Base-by-base conservation (phyloP, 108 stramenopile genomes). In the Schizochytrium sp. region DNA sequence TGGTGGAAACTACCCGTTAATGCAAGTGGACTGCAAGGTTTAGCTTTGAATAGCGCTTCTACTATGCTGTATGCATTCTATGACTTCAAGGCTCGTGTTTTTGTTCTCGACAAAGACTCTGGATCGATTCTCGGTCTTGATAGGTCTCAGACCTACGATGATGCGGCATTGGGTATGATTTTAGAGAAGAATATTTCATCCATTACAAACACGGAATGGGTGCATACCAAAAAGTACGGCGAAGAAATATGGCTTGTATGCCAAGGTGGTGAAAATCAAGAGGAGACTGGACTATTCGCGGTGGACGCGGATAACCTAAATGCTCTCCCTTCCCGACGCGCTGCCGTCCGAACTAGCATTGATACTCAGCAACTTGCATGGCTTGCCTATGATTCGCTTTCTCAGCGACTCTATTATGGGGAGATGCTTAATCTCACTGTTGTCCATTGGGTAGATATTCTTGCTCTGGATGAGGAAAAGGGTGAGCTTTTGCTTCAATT, bases 361-460 rank as follows among this genome's bases (percentile, higher is more conserved):
- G 64, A 28, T 28, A 28, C 28, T 28, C 28, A 28, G 28, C 28
- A 44, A 7, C 44, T 38, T 38, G 64, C 40, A 2, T 69, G 64
- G 64, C 10, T 69, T 0, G 44, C 64, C 19, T 69, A 13, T 15
- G 42, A 69, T 3, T 44, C 64, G 3, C 42, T 38, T 13, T 44
- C 64, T 44, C 7, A 69, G 12, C 64, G 64, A 0, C 64, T 69
- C 8, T 69, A 69, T 44, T 69, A 69, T 69, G 64, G 64, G 12
- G 10, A 7, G 42, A 44, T 69, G 40, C 44, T 7, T 7, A 15
- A 69, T 3, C 42, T 69, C 0, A 69, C 7, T 38, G 44, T 44
- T 0, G 64, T 69, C 64, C 28, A 69, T 15, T 69, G 64, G 64
- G 64, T 69, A 5, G 64, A 69, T 44, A 69, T 69, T 69, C 7